These are phyloP conservation scores for Cenococcum geophilum DNA, from an alignment of 495 filamentous ascomycete species.

Conservation along the genomic window DNA sequence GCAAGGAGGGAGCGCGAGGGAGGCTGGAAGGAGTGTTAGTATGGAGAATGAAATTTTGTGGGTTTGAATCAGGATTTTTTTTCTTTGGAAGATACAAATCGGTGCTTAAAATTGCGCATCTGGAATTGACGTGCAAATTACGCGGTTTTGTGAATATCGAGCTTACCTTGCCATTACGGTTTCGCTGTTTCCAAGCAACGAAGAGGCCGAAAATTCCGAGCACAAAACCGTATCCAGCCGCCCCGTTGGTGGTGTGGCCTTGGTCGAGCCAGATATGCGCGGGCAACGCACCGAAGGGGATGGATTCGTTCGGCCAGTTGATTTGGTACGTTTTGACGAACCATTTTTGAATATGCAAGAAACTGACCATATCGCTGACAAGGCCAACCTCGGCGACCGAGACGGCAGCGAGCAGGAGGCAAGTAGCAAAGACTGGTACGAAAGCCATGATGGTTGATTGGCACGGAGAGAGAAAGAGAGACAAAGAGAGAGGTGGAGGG, in stretches of 20 bases:
- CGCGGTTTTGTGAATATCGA: neutral
- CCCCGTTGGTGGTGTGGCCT: constrained; percentile 47
- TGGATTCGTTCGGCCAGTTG: constrained; percentile 30
- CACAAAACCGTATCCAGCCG: constrained; percentile 47
- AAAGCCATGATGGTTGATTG: constrained; percentile 7
- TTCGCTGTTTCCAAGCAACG: constrained; percentile 39
- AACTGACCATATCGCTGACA: constrained; percentile 47
- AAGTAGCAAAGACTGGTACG: constrained; percentile 17
- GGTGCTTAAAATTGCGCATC: no score
- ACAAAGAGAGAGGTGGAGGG: neutral
- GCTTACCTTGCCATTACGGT: constrained; percentile 14
- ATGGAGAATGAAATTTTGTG: neutral
- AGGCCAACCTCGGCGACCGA: constrained; percentile 31
- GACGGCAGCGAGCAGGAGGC: constrained; percentile 18
- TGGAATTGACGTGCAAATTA: neutral
- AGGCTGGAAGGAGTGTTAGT: constrained; percentile 15
- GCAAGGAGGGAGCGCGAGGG: constrained; percentile 42
- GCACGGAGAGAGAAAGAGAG: neutral
- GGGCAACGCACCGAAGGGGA: constrained; percentile 42
- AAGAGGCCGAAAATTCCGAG: constrained; percentile 45
- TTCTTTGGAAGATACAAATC: no score
- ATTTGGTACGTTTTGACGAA: constrained; percentile 36
- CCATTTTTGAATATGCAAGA: constrained; percentile 37
- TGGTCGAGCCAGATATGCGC: constrained; percentile 42
- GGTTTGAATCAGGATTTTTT: no score